These are phyloP conservation scores for Collybiopsis luxurians DNA, from an alignment of 768 basidiomycete genomes.

Conservation along the genomic window DNA sequence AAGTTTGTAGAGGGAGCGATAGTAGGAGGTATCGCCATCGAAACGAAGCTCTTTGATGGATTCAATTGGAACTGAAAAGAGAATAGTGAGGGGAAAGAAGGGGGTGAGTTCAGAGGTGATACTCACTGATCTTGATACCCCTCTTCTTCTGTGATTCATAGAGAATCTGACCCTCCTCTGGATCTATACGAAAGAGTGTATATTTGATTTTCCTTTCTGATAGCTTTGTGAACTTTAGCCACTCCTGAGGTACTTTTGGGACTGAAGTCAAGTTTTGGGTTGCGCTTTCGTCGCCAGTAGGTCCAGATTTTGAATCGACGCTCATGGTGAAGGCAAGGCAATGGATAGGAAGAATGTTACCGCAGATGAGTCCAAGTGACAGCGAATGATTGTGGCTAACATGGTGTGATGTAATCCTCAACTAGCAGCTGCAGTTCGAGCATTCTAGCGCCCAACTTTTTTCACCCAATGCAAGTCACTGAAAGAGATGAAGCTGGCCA, in stretches of 20 bases:
- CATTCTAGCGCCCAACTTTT: no score
- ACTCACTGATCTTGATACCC: slow-evolving; percentile 44
- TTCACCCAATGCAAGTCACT: not conserved
- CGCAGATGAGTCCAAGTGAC: no score
- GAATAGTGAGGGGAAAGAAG: not conserved
- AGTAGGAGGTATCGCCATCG: slow-evolving; percentile 33
- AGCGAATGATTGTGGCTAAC: no score
- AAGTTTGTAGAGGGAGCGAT: slow-evolving; percentile 68
- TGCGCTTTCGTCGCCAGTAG: no score
- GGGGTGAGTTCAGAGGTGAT: not conserved
- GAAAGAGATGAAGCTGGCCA: slow-evolving; percentile 9
- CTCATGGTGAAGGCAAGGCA: no score
- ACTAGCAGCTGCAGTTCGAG: no score
- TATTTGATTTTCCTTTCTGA: slow-evolving; percentile 74
- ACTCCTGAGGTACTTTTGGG: slow-evolving; percentile 55
- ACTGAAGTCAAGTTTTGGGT: slow-evolving; percentile 28
- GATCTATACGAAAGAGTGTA: slow-evolving; percentile 67
- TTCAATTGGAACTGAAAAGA: slow-evolving; percentile 71
- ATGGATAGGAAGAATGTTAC: no score
- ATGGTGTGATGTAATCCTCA: no score
- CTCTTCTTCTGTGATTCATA: slow-evolving; percentile 69
- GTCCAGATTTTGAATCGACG: no score
- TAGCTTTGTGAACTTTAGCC: slow-evolving; percentile 80
- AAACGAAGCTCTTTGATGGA: slow-evolving; percentile 84
- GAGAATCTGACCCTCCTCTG: slow-evolving; percentile 77